phyloP scores from a whole-genome alignment of 164 flowering plant genomes.

The Nelumbo lutea region DNA sequence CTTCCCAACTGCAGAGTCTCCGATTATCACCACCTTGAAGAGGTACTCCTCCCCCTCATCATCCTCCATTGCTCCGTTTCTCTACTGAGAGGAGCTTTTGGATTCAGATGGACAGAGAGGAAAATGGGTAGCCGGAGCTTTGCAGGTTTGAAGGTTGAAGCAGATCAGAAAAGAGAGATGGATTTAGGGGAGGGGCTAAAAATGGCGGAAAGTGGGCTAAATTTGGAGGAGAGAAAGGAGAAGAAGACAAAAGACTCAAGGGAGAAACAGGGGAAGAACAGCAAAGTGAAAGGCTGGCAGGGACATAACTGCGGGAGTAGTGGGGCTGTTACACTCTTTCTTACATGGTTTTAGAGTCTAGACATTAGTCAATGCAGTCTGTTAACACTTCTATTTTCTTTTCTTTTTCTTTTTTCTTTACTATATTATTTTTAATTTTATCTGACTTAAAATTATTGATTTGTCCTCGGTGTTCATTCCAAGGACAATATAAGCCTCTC shows the following conservation, averaged over 20 bases:
- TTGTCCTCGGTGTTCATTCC: too few species aligned
- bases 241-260: background rate
- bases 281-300: conserved; percentile 4
- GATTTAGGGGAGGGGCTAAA: background rate
- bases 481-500: too few species aligned
- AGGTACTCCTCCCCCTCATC: conserved; percentile 45
- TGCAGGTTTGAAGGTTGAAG: too few species aligned
- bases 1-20: conserved; percentile 46
- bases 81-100: background rate
- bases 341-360: background rate
- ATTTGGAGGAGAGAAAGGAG: background rate
- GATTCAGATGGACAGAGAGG: too few species aligned
- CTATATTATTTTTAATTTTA: too few species aligned
- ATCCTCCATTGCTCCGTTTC: conserved; percentile 17
- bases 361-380: background rate
- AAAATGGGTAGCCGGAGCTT: too few species aligned
- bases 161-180: background rate
- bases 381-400: too few species aligned
- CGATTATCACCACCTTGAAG: conserved; percentile 45
- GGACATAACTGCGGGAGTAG: conserved; percentile 7
- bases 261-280: background rate
- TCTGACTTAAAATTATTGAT: too few species aligned
- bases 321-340: background rate
- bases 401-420: too few species aligned
- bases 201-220: background rate